Conservation (phyloP, 169 alveolate genomes). For the Eimeria necatrix region DNA sequence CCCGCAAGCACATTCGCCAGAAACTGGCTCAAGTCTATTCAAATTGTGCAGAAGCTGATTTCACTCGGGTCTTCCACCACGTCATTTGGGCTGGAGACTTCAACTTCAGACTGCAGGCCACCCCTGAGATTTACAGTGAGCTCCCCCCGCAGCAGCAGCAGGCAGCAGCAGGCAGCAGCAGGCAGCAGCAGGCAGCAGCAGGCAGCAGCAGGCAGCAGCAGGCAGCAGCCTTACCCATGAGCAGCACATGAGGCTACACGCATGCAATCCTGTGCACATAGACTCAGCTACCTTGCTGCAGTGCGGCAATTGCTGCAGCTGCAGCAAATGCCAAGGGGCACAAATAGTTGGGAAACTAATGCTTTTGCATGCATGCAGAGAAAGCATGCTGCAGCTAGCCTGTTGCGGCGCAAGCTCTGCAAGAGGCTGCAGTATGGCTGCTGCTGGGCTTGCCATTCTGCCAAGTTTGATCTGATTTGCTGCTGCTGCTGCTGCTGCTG, state of each 20-base stretch:
- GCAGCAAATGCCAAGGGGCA: background rate
- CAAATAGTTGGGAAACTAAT: background rate
- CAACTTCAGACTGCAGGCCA: constrained; percentile 86
- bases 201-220: no score
- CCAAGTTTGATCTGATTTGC: background rate
- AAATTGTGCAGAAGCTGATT: constrained; percentile 82
- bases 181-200: no score
- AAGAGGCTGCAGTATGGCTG: background rate
- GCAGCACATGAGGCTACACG: no score
- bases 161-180: background rate
- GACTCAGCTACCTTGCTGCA: no score
- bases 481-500: constrained; percentile 28
- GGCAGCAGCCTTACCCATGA: no score
- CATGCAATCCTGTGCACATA: no score
- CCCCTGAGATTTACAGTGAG: constrained; percentile 70
- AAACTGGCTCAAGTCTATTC: constrained; percentile 86
- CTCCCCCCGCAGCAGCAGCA: background rate
- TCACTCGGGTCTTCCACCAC: constrained; percentile 91
- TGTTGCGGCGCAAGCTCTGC: background rate
- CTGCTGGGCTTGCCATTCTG: background rate
- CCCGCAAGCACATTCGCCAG: constrained; percentile 84
- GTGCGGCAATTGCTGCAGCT: background rate
- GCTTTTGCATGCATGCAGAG: background rate
- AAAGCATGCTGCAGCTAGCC: background rate
- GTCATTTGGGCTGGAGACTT: constrained; percentile 93